Evolutionary conservation across 1,284 basidiomycete genomes (phyloP), one percentile per base, ranked within the genome.

Genomic region (Phylloporus sp.): DNA sequence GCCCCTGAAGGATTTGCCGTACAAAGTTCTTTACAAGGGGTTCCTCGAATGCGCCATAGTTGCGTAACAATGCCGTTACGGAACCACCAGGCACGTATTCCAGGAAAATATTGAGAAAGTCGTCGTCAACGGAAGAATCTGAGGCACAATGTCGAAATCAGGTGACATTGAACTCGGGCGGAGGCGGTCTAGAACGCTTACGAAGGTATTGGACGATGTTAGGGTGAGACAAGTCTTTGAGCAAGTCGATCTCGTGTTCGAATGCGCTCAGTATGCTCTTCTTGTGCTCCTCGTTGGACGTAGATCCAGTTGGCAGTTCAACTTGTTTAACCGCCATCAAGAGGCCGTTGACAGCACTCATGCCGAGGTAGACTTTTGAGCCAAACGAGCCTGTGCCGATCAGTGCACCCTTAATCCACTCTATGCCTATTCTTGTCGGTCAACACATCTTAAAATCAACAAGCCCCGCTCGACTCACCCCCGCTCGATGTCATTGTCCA

Each of bases 291-390:
- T 97, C 94, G 73, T 95, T 97, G 28, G 93, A 88, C 13, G 90
- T 91, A 32, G 91, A 90, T 22, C 93, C 92, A 1, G 90, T 92
- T 0, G 95, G 94, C 32, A 99, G 85, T 73, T 98, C 95, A 55
- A 99, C 98, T 83, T 99, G 97, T 81, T 99, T 99, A 68, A 99
- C 98, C 31, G 98, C 98, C 98, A 99, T 99, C 64, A 99, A 84
- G 17, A 96, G 83, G 34, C 98, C 98, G 55, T 88, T 94, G 42
- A 92, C 86, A 2, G 96, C 94, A 78, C 98, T 96, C 96, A 99
- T 98, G 40, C 96, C 98, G 20, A 99, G 88, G 78, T 95, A 98
- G 32, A 98, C 96, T 69, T 94, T 93, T n/a, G n/a, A n/a, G 44
- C 96, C 96, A 74, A 98, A 98, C 1, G 96, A 96, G 6, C 98